These are phyloP conservation scores for Diaporthe ilicicola DNA, from an alignment of 2,329 filamentous ascomycete species.

Conservation along the genomic window DNA sequence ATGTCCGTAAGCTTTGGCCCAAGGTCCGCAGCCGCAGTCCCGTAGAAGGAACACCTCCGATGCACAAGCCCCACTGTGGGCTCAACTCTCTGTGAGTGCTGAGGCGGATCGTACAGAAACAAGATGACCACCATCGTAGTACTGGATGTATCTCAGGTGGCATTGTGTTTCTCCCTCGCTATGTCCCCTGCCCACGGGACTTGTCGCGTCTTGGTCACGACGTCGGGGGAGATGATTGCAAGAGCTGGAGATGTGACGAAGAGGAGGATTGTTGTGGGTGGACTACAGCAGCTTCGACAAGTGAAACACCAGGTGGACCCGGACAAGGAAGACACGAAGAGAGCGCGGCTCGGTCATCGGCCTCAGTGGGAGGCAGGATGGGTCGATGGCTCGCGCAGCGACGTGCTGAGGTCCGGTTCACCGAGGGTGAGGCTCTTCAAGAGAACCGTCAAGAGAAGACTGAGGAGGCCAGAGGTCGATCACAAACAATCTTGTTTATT, in stretches of 20 bases:
- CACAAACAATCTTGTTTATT: not conserved
- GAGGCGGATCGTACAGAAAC: not conserved
- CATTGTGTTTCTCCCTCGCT: not conserved
- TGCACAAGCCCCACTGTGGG: not conserved
- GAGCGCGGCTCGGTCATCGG: not conserved
- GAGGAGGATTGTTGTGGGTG: not conserved
- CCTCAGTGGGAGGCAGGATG: no score
- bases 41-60: constrained; percentile 8
- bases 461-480: not conserved
- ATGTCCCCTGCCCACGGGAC: not conserved
- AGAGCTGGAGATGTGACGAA: not conserved
- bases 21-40: not conserved
- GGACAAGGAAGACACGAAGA: not conserved
- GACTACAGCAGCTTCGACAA: not conserved
- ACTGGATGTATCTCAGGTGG: not conserved
- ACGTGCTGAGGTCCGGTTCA: not conserved
- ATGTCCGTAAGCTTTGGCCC: not conserved
- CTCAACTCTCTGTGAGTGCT: not conserved
- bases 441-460: no score
- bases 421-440: not conserved
- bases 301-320: constrained; percentile 18
- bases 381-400: not conserved
- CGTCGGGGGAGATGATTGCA: not conserved
- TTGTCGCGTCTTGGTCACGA: not conserved
- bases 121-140: not conserved